Conservation (phyloP, 345 rosid genomes). For the Carallia pectinifolia region DNA sequence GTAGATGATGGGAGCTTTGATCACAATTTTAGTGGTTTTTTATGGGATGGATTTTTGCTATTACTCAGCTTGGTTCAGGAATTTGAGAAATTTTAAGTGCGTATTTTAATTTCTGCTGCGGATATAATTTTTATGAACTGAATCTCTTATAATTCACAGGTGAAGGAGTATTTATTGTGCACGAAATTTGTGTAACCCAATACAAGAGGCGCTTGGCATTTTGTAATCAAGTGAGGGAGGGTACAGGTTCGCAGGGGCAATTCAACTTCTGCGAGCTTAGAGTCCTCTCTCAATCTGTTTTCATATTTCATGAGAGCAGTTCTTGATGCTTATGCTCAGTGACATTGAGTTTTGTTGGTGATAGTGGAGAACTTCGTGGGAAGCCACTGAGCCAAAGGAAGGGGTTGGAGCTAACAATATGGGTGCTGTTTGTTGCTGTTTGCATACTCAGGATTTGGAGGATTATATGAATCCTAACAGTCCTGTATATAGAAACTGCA, state of each 20-base stretch:
- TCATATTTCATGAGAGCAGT: slow-evolving; percentile 5
- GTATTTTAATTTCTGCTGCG: neutral
- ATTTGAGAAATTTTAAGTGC: neutral
- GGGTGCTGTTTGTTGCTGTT: slow-evolving; percentile 93
- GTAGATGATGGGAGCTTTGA: slow-evolving; percentile 2
- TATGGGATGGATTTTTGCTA: neutral
- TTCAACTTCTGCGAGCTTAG: slow-evolving; percentile 55
- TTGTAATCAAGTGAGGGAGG: slow-evolving; percentile 45
- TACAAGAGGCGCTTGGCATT: slow-evolving; percentile 4
- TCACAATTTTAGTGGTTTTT: slow-evolving; percentile 3
- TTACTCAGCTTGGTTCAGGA: neutral
- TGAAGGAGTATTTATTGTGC: slow-evolving; percentile 15
- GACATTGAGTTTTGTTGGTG: slow-evolving; percentile 16
- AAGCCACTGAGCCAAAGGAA: slow-evolving; percentile 20
- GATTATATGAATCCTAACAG: slow-evolving; percentile 75
- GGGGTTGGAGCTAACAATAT: slow-evolving; percentile 44
- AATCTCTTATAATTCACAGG: slow-evolving; percentile 36
- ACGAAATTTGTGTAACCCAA: slow-evolving; percentile 13
- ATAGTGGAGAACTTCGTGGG: slow-evolving; percentile 19
- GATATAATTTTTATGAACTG: slow-evolving; percentile 2
- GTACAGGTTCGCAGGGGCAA: slow-evolving; percentile 47
- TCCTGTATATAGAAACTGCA: slow-evolving; percentile 73
- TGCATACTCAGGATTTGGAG: slow-evolving; percentile 62
- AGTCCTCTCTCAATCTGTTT: slow-evolving; percentile 46
- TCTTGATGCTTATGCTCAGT: slow-evolving; percentile 24